Evolutionary conservation across 2,329 filamentous ascomycete genomes (phyloP), one percentile per base, ranked within the genome.

Genomic region (Trichoderma afroharzianum): DNA sequence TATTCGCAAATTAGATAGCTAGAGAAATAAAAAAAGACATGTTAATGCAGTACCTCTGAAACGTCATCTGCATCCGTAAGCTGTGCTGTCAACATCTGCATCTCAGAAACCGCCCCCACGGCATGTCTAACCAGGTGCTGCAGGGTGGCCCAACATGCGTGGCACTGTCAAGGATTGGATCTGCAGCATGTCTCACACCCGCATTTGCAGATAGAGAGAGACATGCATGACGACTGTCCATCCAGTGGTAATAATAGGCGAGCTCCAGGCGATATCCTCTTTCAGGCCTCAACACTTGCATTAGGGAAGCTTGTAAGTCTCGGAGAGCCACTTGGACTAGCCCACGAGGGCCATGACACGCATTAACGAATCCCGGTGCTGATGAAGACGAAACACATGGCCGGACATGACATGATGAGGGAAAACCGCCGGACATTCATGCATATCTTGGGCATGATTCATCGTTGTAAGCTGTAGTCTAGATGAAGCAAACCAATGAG

Each of bases 221-320:
- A 33, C 43, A 57, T 70, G 28, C 32, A 43, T 18, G 32, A 24
- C 43, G n/a, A 63, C 11, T 9, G 15, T 70, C 36, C 24, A 9
- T 6, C 47, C 43, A 63, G 58, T 61, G 36, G 15, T 33, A 50
- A 39, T 28, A n/a, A 36, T 14, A 53, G n/a, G 11, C 14, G 8
- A 33, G 28, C 57, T 21, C 28, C 11, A 30, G 21, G 21, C 14
- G 12, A 63, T 36, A 70, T 55, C 68, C 43, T 43, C 39, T 58
- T 57, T 63, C 58, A 53, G 68, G 58, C 68, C 68, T 63, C 68
- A 63, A 63, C 59, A 69, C 66, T 53, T 69, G 66, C 66, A 50
- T 61, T 50, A 69, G 66, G 57, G 21, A 8, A n/a, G 32, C 66
- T 53, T 33, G 66, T 69, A 18, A 50, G 55, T 30, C 21, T 55